Evolutionary conservation across 345 rosid genomes (phyloP), one percentile per base, ranked within the genome.

Genomic region (Eucalyptus microcorys): DNA sequence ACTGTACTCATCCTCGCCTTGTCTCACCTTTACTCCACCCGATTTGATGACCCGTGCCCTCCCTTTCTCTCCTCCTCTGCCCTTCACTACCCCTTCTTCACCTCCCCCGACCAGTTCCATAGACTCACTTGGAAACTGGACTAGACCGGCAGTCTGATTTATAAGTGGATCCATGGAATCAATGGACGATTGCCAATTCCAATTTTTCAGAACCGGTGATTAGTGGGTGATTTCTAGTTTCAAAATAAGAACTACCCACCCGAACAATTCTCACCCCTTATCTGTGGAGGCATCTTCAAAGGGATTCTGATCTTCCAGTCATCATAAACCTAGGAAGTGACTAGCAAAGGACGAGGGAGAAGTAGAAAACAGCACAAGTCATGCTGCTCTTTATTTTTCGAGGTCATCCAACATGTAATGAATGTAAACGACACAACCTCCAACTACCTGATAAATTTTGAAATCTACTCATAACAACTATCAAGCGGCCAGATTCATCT

Each of bases 161-260:
- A 52, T 52, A 7, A 52, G 55, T 52, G 9, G 22, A 19, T 52
- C 24, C 9, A 17, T 1, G 24, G 9, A 19, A 52, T 52, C 24
- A 17, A 52, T 52, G 55, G 55, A 3, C 4, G 1, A 52, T 52
- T 52, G 0, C 4, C 9, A 0, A 0, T 52, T 52, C 9, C 55
- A 52, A 0, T 52, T 17, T 52, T 52, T 52, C 22, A 16, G 55
- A 52, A 52, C 24, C 2, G 0, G 2, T 52, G 0, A 17, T 17
- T 52, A 52, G 1, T 7, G 55, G 55, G 9, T 52, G 55, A 52
- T 52, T 17, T 52, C 9, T 52, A 52, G 24, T 52, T 52, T 52
- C 10, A 52, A 52, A 24, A 7, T 52, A 52, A 52, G 9, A 52
- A 17, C 0, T 52, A 0, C 24, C 24, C 55, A 52, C 24, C 0